These are phyloP conservation scores for Globisporangium barbulae DNA, from an alignment of 352 stramenopile species.

Conservation along the genomic window DNA sequence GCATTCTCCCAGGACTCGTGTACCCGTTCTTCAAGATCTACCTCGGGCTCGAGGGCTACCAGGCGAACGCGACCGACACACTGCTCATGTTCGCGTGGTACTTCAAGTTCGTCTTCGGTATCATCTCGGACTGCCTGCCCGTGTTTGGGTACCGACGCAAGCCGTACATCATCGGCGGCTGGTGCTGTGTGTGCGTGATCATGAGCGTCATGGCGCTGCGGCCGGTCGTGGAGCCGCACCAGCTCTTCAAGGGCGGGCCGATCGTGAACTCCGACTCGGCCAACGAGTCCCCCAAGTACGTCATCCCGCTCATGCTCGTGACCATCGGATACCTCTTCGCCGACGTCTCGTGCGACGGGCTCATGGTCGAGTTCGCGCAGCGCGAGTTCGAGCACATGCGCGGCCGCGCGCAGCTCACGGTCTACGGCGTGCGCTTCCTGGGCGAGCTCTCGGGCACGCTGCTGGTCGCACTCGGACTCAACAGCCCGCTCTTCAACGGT, in stretches of 20 bases:
- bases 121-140: slow-evolving; percentile 59
- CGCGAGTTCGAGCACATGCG: slow-evolving; percentile 38
- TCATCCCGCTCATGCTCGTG: slow-evolving; percentile 49
- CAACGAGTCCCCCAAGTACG: slow-evolving; percentile 21
- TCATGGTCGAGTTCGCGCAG: slow-evolving; percentile 80
- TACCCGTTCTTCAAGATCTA: slow-evolving; percentile 79
- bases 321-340: slow-evolving; percentile 58
- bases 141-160: slow-evolving; percentile 55
- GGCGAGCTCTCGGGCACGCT: slow-evolving; percentile 53
- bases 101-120: slow-evolving; percentile 62
- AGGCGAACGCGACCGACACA: slow-evolving; percentile 56
- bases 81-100: slow-evolving; percentile 64
- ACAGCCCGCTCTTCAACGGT: slow-evolving; percentile 51
- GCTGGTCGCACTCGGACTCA: slow-evolving; percentile 53
- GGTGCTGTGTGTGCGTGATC: slow-evolving; percentile 38
- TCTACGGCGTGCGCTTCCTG: slow-evolving; percentile 60
- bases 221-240: slow-evolving; percentile 26
- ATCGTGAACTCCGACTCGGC: slow-evolving; percentile 11
- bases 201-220: slow-evolving; percentile 31
- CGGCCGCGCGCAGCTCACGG: slow-evolving; percentile 42
- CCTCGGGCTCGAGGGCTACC: slow-evolving; percentile 57
- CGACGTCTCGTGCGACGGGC: slow-evolving; percentile 67
- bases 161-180: slow-evolving; percentile 69
- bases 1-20: slow-evolving; percentile 56
- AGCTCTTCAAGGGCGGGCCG: slow-evolving; percentile 10